Conservation (phyloP, 2,329 filamentous ascomycete genomes). For the Graphilbum sp. region DNA sequence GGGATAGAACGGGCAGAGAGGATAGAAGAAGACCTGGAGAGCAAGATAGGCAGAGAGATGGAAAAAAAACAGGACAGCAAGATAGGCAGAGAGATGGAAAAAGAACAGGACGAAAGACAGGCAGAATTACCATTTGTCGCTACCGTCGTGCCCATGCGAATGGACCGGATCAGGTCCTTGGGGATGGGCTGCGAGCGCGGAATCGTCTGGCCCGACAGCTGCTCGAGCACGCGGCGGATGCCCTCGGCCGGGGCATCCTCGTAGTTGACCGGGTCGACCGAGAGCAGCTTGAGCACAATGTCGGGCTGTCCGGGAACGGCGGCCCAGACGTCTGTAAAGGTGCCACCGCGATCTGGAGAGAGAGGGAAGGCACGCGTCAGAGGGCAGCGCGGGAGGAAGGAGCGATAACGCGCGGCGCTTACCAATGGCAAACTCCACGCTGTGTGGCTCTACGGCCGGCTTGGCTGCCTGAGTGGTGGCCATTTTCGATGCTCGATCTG, state of each 20-base stretch:
- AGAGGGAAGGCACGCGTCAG: too few relatives aligned
- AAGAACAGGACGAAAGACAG: not conserved
- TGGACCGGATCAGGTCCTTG: slow-evolving; percentile 7
- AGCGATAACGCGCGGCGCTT: too few relatives aligned
- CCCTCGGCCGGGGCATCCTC: slow-evolving; percentile 54
- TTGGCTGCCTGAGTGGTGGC: not conserved
- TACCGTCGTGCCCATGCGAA: slow-evolving; percentile 4
- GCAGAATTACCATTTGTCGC: not conserved
- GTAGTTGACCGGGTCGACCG: slow-evolving; percentile 52
- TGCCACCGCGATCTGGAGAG: slow-evolving; percentile 6
- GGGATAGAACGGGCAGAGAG: not conserved
- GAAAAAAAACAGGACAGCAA: not conserved
- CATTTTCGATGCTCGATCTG: not conserved
- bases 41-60: not conserved
- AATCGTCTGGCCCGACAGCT: not conserved
- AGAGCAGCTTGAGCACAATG: slow-evolving; percentile 42
- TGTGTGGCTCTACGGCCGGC: not conserved
- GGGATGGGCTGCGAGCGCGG: not conserved
- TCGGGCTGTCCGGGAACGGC: slow-evolving; percentile 17
- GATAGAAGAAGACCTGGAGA: not conserved
- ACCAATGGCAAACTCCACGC: slow-evolving; percentile 3
- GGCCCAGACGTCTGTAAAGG: slow-evolving; percentile 11
- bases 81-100: not conserved
- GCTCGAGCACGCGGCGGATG: slow-evolving; percentile 22
- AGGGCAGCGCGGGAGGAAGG: too few relatives aligned